Evolutionary conservation across 1,284 basidiomycete species (phyloP).

Genomic region (Trichosporon coremiiforme): DNA sequence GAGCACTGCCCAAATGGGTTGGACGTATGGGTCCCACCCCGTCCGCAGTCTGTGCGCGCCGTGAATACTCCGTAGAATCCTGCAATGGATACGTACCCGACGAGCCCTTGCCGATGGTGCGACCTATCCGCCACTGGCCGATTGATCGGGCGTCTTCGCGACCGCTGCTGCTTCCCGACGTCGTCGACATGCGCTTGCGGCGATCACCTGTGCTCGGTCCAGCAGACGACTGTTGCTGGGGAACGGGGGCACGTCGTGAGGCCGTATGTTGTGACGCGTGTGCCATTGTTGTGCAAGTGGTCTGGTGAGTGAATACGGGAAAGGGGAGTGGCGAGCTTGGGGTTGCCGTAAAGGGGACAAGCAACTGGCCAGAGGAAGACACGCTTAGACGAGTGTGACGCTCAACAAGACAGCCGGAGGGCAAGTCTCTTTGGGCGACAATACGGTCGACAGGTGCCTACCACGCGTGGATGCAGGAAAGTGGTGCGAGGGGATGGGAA

Average conservation of each 20-base stretch:
- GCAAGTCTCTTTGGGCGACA: background rate
- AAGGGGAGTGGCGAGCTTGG: slow-evolving; percentile 11
- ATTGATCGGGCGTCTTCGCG: slow-evolving; percentile 61
- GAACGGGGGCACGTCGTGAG: slow-evolving; percentile 1
- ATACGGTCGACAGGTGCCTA: background rate
- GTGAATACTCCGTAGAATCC: slow-evolving; percentile 4
- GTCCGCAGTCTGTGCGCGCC: slow-evolving; percentile 11
- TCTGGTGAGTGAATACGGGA: background rate
- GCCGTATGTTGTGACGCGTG: slow-evolving; percentile 4
- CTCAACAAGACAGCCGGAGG: slow-evolving; percentile 3
- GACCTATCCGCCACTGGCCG: slow-evolving; percentile 89
- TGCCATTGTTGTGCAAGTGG: background rate
- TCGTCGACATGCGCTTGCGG: slow-evolving; percentile 29
- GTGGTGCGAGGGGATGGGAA: background rate
- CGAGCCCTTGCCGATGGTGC: slow-evolving; percentile 85
- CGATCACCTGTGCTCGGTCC: slow-evolving; percentile 14
- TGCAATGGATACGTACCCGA: slow-evolving; percentile 64
- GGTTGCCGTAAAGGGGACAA: slow-evolving; percentile 17
- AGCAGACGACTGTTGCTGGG: slow-evolving; percentile 8
- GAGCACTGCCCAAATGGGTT: background rate
- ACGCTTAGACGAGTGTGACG: slow-evolving; percentile 4
- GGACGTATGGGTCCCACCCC: background rate
- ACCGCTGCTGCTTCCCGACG: slow-evolving; percentile 26
- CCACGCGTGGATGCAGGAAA: background rate
- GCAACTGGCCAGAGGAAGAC: slow-evolving; percentile 11